Conservation (phyloP, 2,329 filamentous ascomycete genomes). For the Cercospora berteroae region DNA sequence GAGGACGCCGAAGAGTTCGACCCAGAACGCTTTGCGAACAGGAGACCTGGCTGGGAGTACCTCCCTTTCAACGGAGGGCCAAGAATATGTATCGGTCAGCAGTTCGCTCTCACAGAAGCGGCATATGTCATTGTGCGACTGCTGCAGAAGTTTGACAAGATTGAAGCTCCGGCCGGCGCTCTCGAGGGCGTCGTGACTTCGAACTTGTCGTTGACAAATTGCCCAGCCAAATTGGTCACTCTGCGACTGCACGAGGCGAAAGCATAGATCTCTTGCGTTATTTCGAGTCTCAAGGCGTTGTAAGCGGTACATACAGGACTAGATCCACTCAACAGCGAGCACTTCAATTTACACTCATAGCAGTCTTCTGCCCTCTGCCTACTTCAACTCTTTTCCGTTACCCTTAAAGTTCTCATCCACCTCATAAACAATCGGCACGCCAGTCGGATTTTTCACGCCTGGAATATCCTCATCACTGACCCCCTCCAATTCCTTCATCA, state of each 20-base stretch:
- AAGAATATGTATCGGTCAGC: constrained; percentile 78
- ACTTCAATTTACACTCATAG: not conserved
- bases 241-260: constrained; percentile 30
- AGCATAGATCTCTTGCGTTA: not conserved
- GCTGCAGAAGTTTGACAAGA: constrained; percentile 34
- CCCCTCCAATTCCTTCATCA: not conserved
- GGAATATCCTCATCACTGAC: not conserved
- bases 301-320: not conserved
- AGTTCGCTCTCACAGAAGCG: constrained; percentile 60
- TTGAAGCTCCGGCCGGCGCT: constrained; percentile 28
- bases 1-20: constrained; percentile 42
- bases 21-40: constrained; percentile 38
- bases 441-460: not conserved
- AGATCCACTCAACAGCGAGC: not conserved
- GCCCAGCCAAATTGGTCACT: constrained; percentile 29
- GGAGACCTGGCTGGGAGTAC: constrained; percentile 37
- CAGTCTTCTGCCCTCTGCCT: not conserved
- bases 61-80: constrained; percentile 52
- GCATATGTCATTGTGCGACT: constrained; percentile 34
- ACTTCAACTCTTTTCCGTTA: not conserved
- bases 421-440: not conserved
- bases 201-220: constrained; percentile 34
- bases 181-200: constrained; percentile 25
- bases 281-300: not conserved
- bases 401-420: not conserved